Evolutionary conservation across 2,329 filamentous ascomycete genomes (phyloP), one percentile per base, ranked within the genome.

Genomic region (Elsinoe perseae): DNA sequence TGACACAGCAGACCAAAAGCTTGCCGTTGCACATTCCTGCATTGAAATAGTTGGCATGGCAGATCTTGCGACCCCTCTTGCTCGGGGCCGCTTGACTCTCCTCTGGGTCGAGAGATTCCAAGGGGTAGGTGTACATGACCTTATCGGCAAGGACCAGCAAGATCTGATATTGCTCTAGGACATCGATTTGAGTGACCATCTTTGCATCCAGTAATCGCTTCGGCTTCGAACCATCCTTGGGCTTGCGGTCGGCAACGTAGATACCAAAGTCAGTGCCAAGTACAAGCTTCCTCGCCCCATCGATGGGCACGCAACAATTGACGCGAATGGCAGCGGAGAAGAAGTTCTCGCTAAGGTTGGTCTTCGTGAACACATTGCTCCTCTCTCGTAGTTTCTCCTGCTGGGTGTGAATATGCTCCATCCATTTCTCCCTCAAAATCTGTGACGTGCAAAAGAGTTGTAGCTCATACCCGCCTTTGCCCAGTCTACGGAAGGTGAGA

Each of bases 1-100:
- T 97, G 66, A 97, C 93, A 64, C 89, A 95, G 73, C 92, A 97
- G 27, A 98, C 93, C 55, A 98, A 78, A 68, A 97, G 93, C 60
- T 93, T 83, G 30, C 93, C 91, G 58, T 96, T 80, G 68, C 93
- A 97, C 65, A 96, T 95, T 36, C 93, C 93, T 16, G 90, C 87
- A 73, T 95, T 95, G 83, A 98, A 98, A 76, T 97, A 98, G 71
- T 92, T 96, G 72, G 92, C 95, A 73, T 96, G 91, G 65, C 88
- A 95, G 61, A 98, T 97, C 77, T 96, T 96, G 76, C 93, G 92
- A 7, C 90, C 89, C 40, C 90, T 83, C 70, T 93, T 95, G 14
- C 83, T 83, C 56, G 91, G 77, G 30, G 88, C 81, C 53, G 85
- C 85, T 58, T 81, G 78, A 48, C 77, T 76, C 66, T 97, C 91